Percentiles rank a stretch among this genome's conserved stretches.
These are phyloP conservation scores for Nannochloropsis gaditana DNA, from an alignment of 108 stramenopile species.

Conservation along the genomic window DNA sequence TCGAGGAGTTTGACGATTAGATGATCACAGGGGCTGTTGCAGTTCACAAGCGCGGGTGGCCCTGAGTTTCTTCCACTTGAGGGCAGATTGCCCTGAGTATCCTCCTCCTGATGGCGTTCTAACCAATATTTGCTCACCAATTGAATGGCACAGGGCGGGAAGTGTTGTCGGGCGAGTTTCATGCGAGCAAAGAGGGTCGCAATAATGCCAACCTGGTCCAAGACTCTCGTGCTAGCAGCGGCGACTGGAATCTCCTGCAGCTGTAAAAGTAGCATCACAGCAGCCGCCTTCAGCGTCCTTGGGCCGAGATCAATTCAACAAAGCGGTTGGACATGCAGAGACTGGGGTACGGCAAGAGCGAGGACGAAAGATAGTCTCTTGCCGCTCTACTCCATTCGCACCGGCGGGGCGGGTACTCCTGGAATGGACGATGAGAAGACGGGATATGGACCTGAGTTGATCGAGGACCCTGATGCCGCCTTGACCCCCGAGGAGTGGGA, in stretches of 20 bases:
- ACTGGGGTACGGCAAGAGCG: not conserved
- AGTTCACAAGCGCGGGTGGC: no score
- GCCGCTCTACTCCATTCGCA: conserved; percentile 7
- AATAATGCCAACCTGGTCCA: not conserved
- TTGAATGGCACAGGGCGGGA: no score
- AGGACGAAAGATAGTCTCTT: not conserved
- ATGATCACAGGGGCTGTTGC: no score
- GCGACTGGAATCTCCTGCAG: not conserved
- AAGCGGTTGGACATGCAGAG: not conserved
- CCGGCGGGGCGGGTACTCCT: not conserved
- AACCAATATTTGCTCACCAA: no score
- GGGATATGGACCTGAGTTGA: conserved; percentile 13
- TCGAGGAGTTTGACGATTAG: no score
- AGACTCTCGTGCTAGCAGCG: not conserved
- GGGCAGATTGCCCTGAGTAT: no score
- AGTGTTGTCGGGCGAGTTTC: no score
- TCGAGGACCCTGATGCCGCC: not conserved
- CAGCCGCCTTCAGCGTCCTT: no score
- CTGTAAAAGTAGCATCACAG: no score
- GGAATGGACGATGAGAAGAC: conserved; percentile 9
- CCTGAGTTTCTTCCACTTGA: no score
- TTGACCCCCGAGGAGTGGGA: not conserved
- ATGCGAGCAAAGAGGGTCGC: no score
- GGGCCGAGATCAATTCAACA: not conserved
- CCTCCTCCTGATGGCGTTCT: no score